A percentile compares a stretch with the other conserved stretches of the same genome.
phyloP scores from a whole-genome alignment of 2,329 filamentous ascomycete genomes.

The Alternaria sp. region DNA sequence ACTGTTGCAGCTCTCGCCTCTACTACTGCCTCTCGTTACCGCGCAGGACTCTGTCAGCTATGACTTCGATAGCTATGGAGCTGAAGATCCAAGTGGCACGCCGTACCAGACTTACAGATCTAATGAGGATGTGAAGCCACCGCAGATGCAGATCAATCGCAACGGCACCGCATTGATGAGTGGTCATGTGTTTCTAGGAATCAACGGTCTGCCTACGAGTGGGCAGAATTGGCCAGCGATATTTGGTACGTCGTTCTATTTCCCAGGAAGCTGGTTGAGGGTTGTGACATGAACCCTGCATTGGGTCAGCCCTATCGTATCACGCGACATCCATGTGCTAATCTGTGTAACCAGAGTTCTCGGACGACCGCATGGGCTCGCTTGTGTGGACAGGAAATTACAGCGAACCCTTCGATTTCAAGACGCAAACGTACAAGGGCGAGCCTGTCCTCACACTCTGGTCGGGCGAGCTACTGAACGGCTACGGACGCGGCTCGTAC shows the following conservation, averaged over 20 bases:
- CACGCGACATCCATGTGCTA: background rate
- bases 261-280: background rate
- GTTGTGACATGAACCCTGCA: background rate
- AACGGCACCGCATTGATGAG: constrained; percentile 15
- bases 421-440: constrained; percentile 26
- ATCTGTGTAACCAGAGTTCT: constrained; percentile 12
- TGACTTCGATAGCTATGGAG: constrained; percentile 18
- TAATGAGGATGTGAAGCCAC: constrained; percentile 20
- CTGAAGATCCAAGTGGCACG: constrained; percentile 12
- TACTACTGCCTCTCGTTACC: constrained; percentile 1
- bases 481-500: constrained; percentile 18
- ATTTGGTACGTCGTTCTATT: constrained; percentile 11
- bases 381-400: constrained; percentile 28
- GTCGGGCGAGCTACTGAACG: constrained; percentile 18
- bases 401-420: constrained; percentile 28
- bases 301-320: background rate
- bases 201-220: constrained; percentile 24
- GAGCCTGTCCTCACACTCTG: constrained; percentile 29
- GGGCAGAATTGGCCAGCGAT: constrained; percentile 26
- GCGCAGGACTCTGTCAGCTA: constrained; percentile 23
- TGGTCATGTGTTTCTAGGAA: constrained; percentile 22
- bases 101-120: constrained; percentile 26
- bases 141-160: constrained; percentile 22
- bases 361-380: constrained; percentile 21
- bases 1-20: background rate